These are phyloP conservation scores for Aspergillus sergii DNA, from an alignment of 2,329 filamentous ascomycete species.

Conservation along the genomic window DNA sequence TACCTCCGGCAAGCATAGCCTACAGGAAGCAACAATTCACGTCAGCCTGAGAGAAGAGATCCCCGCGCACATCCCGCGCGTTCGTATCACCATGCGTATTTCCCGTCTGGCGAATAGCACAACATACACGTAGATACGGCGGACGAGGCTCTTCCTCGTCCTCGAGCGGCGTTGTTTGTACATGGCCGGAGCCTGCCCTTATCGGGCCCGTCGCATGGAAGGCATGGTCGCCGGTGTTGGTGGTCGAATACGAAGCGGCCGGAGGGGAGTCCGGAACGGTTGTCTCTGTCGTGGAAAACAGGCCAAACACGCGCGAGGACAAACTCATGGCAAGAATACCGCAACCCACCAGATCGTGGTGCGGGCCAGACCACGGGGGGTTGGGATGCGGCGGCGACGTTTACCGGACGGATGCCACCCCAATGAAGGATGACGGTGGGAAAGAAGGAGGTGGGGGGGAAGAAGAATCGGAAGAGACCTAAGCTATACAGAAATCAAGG, in stretches of 20 bases:
- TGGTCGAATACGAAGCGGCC: slow-evolving; percentile 34
- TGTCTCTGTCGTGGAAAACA: slow-evolving; percentile 51
- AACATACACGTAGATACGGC: slow-evolving; percentile 65
- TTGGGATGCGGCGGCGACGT: slow-evolving; percentile 28
- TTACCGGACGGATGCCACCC: slow-evolving; percentile 20
- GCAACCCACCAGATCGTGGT: slow-evolving; percentile 36
- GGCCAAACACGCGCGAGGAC: slow-evolving; percentile 56
- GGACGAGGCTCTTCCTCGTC: slow-evolving; percentile 61
- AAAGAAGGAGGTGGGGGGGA: slow-evolving; percentile 13
- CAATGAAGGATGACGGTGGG: slow-evolving; percentile 12
- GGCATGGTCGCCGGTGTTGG: slow-evolving; percentile 23
- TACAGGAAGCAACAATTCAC: slow-evolving; percentile 41
- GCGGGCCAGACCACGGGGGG: slow-evolving; percentile 30
- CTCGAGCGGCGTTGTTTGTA: slow-evolving; percentile 44
- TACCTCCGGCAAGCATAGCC: slow-evolving; percentile 93
- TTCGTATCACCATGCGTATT: neutral
- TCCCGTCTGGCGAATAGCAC: neutral
- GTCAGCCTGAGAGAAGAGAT: neutral
- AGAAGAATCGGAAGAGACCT: neutral
- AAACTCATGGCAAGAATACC: slow-evolving; percentile 57
- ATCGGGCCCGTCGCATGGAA: slow-evolving; percentile 17
- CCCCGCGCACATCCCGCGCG: neutral
- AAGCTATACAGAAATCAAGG: slow-evolving; percentile 14
- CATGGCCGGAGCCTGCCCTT: slow-evolving; percentile 18
- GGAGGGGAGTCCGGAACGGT: slow-evolving; percentile 29